Percentiles rank a stretch among this genome's conserved stretches.
phyloP scores from a whole-genome alignment of 257 asterid species.

The Ilex aquifolium region DNA sequence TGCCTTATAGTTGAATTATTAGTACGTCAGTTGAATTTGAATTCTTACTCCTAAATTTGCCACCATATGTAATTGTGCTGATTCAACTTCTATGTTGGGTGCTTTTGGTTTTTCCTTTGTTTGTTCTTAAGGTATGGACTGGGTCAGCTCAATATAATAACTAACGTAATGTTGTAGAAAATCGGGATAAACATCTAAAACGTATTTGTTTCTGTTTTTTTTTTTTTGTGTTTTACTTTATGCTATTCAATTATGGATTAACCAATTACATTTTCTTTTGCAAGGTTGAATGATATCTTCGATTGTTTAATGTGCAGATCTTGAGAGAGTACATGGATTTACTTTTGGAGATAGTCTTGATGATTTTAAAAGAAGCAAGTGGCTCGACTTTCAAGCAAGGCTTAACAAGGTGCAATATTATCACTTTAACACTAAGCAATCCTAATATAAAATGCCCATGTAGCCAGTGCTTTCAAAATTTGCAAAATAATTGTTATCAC shows the following conservation, averaged over 20 bases:
- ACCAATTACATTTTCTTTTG: no score
- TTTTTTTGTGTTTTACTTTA: no score
- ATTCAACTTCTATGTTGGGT: no score
- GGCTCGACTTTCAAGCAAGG: constrained; percentile 66
- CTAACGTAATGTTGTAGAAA: no score
- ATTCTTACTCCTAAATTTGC: not conserved
- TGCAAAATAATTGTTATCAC: not conserved
- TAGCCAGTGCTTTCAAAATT: constrained; percentile 1
- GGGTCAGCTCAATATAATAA: no score
- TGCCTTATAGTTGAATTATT: not conserved
- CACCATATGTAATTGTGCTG: no score
- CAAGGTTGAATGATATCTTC: not conserved
- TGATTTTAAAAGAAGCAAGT: constrained; percentile 50
- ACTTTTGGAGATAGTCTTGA: constrained; percentile 91
- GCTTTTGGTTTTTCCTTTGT: no score
- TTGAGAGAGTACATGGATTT: constrained; percentile 80
- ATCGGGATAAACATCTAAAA: no score
- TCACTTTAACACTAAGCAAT: not conserved
- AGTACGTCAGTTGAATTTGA: not conserved
- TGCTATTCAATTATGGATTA: no score
- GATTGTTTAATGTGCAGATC: constrained; percentile 41
- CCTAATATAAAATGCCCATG: not conserved
- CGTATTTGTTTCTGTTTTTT: no score
- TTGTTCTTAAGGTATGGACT: no score
- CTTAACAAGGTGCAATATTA: constrained; percentile 52